Base-by-base conservation (phyloP, 371 early-diverging fungal species). In the Cokeromyces recurvatus region DNA sequence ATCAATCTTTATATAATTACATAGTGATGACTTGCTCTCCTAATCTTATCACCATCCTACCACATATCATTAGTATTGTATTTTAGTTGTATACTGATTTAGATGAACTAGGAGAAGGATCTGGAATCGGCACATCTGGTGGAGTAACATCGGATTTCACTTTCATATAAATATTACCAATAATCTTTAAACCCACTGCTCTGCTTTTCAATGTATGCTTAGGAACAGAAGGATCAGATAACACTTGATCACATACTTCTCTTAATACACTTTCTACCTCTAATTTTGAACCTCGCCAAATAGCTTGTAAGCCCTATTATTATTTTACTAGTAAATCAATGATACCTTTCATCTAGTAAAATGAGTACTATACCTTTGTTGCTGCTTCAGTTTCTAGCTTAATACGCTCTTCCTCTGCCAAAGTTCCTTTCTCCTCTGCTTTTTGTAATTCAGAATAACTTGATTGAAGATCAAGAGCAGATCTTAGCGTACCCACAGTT, bases 271-370 rank as follows among this genome's bases (percentile, higher is more conserved):
- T 81, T 57, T 95, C 92, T 10, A 96, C 91, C 62, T 97, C 98
- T 39, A 97, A 64, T 59, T 94, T 92, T 22, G 89, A 88, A 22
- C 93, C 95, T 64, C 89, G 77, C 97, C 97, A 96, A 45, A 97
- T 81, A 1, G 94, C 92, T 55, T 93, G 82, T 48, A 96, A 57
- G n/a, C 94, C 92, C 73, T 88, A 37, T 27, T 42, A 25, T 5
- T 29, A 37, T 16, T n/a, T n/a, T n/a, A n/a, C n/a, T n/a, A n/a
- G n/a, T n/a, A n/a, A n/a, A n/a, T n/a, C n/a, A n/a, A n/a, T n/a
- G n/a, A n/a, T n/a, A n/a, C n/a, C n/a, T n/a, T n/a, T n/a, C n/a
- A n/a, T n/a, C n/a, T n/a, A n/a, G n/a, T n/a, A n/a, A 38, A 27
- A 10, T 10, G 3, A 22, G 21, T 0, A 14, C 9, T 9, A 39